Conservation (phyloP, 2,329 filamentous ascomycete species). For the Lasiodiplodia hormozganensis region DNA sequence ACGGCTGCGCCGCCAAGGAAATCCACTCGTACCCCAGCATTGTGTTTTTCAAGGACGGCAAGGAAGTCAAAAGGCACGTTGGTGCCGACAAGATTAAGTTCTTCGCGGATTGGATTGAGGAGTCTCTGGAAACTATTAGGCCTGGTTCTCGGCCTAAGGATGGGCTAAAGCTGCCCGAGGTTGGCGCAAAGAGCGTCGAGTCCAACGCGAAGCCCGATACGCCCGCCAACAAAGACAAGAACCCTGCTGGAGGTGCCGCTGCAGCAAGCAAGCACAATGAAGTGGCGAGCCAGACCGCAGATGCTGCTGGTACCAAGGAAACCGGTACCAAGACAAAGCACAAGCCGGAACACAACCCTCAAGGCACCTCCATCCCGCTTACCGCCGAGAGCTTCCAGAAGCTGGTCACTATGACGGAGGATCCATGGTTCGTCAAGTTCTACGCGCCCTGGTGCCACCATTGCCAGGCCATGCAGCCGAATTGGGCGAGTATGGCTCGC, state of each 20-base stretch:
- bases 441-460: constrained; percentile 98
- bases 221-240: constrained; percentile 47
- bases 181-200: constrained; percentile 66
- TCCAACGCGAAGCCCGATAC: constrained; percentile 43
- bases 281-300: constrained; percentile 34
- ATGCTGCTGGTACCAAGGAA: constrained; percentile 43
- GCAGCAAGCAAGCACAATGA: constrained; percentile 39
- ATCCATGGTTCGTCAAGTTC: constrained; percentile 99
- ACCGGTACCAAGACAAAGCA: constrained; percentile 57
- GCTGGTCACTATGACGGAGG: constrained; percentile 82
- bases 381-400: constrained; percentile 86
- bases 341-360: constrained; percentile 66
- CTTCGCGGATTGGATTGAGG: constrained; percentile 76
- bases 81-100: constrained; percentile 72
- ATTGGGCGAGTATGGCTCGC: constrained; percentile 87
- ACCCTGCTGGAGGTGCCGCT: constrained; percentile 39
- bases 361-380: constrained; percentile 76
- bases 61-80: constrained; percentile 66
- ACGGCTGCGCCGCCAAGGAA: constrained; percentile 74
- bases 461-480: constrained; percentile 90
- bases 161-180: constrained; percentile 72
- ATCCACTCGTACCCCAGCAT: constrained; percentile 79
- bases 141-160: constrained; percentile 78
- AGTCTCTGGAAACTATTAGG: constrained; percentile 75
- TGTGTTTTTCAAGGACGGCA: constrained; percentile 79